Base-by-base conservation (phyloP, 176 grass and related monocot species). In the Triticum turgidum region DNA sequence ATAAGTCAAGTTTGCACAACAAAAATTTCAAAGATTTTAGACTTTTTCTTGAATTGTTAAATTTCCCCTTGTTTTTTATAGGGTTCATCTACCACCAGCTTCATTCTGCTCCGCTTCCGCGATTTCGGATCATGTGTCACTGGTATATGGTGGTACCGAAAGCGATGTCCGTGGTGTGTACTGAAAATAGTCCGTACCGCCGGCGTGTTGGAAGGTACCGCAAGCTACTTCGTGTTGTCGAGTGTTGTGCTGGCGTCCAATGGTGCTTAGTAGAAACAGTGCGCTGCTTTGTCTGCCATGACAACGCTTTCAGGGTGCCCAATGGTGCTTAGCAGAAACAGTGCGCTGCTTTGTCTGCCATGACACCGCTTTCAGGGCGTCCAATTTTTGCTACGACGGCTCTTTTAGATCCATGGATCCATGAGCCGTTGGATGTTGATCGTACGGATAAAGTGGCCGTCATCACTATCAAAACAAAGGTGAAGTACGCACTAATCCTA, bases 261-360 rank as follows among this genome's bases (percentile, higher is more conserved):
- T 8, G 15, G 3, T 21, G n/a, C 56, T 78, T 18, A 21, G 80
- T 38, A 27, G 30, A 71, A 84, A 88, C 10, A 84, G 30, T 51
- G 9, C 30, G 3, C 5, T 14, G n/a, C 17, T 72, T 79, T 73
- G 56, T 73, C 54, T 41, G 74, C 42, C 21, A 30, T 37, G 9
- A 25, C 70, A 14, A 11, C n/a, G 69, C 69, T 73, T 44, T 73
- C 38, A 2, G 20, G n/a, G n/a, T 6, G 21, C 15, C 25, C 59
- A 9, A 67, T 5, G 7, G 4, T 20, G 21, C 74, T 77, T 51
- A 25, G 80, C 73, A 25, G 52, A 71, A 88, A 88, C 9, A 83
- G 39, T 63, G 13, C 21, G 5, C 17, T 9, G n/a, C 17, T 64
- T 79, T 79, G 54, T 41, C 65, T 52, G 74, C 42, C 21, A 54